A percentile compares a stretch with the other conserved stretches of the same genome.
Conservation (phyloP, 768 basidiomycete genomes). For the Lanmaoa rubissima region DNA sequence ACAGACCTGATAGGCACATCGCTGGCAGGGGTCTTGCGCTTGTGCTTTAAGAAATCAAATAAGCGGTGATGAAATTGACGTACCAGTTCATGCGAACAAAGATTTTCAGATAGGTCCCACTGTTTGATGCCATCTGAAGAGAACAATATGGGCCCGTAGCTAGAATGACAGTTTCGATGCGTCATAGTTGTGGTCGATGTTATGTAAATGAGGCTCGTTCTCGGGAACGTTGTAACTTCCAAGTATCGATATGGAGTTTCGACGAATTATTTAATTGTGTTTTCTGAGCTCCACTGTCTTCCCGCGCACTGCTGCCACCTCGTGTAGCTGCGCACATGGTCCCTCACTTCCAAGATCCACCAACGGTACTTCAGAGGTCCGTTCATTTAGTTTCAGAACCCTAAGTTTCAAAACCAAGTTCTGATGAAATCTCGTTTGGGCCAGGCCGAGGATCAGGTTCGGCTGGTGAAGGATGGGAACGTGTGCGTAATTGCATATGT, state of each 20-base stretch:
- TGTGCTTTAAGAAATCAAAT: constrained; percentile 13
- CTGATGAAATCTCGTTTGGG: constrained; percentile 29
- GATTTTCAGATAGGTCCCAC: constrained; percentile 96
- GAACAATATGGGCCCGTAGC: constrained; percentile 97
- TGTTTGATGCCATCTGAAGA: constrained; percentile 99
- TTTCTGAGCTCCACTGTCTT: constrained; percentile 26
- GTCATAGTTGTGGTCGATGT: constrained; percentile 33
- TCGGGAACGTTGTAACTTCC: constrained; percentile 10
- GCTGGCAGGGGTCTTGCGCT: constrained; percentile 82
- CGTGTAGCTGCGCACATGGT: constrained; percentile 22
- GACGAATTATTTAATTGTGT: constrained; percentile 28
- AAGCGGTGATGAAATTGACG: constrained; percentile 29
- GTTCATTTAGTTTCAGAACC: constrained; percentile 30
- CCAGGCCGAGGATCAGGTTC: constrained; percentile 36
- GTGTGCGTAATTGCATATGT: constrained; percentile 23
- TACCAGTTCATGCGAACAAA: constrained; percentile 94
- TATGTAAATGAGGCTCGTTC: too few relatives aligned
- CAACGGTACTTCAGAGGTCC: constrained; percentile 20
- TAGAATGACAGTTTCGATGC: constrained; percentile 85
- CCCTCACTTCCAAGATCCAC: constrained; percentile 31
- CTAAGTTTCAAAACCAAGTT: too few relatives aligned
- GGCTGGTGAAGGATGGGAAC: constrained; percentile 24
- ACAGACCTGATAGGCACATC: constrained; percentile 54
- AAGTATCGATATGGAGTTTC: constrained; percentile 2
- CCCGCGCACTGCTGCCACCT: constrained; percentile 22